These are phyloP conservation scores for Brassica hybrid DNA, from an alignment of 441 rosid genomes.

Conservation along the genomic window DNA sequence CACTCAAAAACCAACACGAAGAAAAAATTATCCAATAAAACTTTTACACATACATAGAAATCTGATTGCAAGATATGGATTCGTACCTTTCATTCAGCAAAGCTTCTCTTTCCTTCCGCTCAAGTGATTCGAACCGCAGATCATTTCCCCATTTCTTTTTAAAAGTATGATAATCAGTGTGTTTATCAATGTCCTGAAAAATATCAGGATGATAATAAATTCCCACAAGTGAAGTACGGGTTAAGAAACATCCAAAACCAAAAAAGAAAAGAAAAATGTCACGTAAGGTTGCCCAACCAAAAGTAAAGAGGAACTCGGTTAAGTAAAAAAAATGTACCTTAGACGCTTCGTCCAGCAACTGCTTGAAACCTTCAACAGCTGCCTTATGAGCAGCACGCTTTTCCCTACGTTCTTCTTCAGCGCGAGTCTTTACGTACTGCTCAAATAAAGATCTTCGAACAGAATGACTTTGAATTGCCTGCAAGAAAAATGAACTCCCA, in stretches of 20 bases:
- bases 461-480: conserved; percentile 98
- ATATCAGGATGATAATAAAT: conserved; percentile 38
- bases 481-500: conserved; percentile 41
- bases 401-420: conserved; percentile 98
- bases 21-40: conserved; percentile 31
- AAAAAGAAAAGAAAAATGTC: conserved; percentile 8
- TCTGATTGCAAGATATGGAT: conserved; percentile 13
- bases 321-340: conserved; percentile 44
- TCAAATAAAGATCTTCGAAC: conserved; percentile 95
- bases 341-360: conserved; percentile 81
- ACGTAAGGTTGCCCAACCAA: not conserved
- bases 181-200: conserved; percentile 83
- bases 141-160: conserved; percentile 91
- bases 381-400: conserved; percentile 99
- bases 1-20: conserved; percentile 41
- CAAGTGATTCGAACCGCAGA: conserved; percentile 88
- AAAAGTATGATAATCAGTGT: conserved; percentile 78
- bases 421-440: conserved; percentile 96
- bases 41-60: conserved; percentile 3
- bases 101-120: conserved; percentile 86
- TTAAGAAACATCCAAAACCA: conserved; percentile 28
- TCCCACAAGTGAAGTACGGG: conserved; percentile 32
- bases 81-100: conserved; percentile 89
- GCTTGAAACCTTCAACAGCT: conserved; percentile 90
- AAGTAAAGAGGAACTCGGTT: conserved; percentile 19